Conservation (phyloP, 768 basidiomycete species). For the Russula griseocarnosa region DNA sequence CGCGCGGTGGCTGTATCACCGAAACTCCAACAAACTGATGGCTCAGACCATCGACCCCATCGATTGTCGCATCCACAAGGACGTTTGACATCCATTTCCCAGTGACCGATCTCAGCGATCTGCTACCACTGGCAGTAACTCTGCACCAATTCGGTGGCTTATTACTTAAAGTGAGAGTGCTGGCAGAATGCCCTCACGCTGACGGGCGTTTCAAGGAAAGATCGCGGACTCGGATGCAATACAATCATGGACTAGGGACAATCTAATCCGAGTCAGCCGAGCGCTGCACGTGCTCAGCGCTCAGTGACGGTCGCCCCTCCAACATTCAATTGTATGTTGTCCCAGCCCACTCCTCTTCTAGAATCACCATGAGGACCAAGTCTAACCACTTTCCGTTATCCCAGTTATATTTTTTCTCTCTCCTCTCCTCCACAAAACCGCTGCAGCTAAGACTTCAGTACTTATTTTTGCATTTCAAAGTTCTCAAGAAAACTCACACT, state of each 20-base stretch:
- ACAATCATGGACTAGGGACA: too few species aligned
- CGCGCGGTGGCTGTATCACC: too few species aligned
- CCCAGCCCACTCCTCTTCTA: conserved; percentile 23
- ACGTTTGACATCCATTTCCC: background rate
- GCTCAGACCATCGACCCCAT: too few species aligned
- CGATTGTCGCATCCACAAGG: background rate
- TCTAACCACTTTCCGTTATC: conserved; percentile 11
- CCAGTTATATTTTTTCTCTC: conserved; percentile 7
- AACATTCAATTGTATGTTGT: conserved; percentile 4
- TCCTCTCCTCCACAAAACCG: conserved; percentile 18
- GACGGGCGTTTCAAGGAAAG: too few species aligned
- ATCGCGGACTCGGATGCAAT: too few species aligned
- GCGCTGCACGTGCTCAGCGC: too few species aligned
- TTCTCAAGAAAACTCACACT: conserved; percentile 4
- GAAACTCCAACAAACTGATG: too few species aligned
- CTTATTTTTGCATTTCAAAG: background rate
- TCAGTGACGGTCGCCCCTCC: too few species aligned
- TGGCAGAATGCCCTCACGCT: too few species aligned
- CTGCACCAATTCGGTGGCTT: background rate
- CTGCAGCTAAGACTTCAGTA: background rate
- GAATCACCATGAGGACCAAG: conserved; percentile 16
- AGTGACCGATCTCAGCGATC: background rate
- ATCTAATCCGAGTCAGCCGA: too few species aligned
- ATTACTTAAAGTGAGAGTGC: background rate
- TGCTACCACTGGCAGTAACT: background rate